Conservation (phyloP, 768 basidiomycete species). For the Agaricus subrufescens region DNA sequence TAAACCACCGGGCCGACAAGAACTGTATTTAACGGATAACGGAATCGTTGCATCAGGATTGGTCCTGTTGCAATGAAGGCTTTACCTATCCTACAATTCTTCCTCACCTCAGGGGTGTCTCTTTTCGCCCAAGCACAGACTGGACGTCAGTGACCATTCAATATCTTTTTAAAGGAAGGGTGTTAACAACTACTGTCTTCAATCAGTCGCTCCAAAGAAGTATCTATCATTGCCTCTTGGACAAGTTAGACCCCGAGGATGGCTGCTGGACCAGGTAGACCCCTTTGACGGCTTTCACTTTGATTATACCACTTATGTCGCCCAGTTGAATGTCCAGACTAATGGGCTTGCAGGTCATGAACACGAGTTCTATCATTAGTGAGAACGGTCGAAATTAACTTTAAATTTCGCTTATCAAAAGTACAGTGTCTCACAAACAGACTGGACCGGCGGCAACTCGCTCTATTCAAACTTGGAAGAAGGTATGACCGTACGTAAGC, state of each 20-base stretch:
- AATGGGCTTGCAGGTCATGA: conserved; percentile 40
- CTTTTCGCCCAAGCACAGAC: conserved; percentile 14
- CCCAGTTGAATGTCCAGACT: conserved; percentile 36
- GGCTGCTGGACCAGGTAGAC: conserved; percentile 37
- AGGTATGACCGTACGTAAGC: conserved; percentile 19
- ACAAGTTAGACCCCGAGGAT: conserved; percentile 33
- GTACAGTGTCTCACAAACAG: conserved; percentile 32
- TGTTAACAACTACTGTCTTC: background rate
- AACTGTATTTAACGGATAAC: background rate
- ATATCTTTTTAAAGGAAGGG: no score
- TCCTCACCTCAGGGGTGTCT: conserved; percentile 1
- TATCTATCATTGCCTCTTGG: conserved; percentile 36
- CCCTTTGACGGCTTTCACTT: no score
- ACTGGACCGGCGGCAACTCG: conserved; percentile 37
- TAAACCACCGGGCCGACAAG: background rate
- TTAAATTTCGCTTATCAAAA: background rate
- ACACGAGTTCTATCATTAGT: conserved; percentile 41
- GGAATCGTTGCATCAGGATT: background rate
- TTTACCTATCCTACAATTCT: conserved; percentile 2
- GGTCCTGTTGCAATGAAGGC: background rate
- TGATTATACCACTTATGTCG: background rate
- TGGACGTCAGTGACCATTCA: conserved; percentile 18
- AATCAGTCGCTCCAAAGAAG: conserved; percentile 37
- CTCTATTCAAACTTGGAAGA: conserved; percentile 39
- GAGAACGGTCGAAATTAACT: background rate